phyloP scores from a whole-genome alignment of 106 monocot genomes.

The Dendrobium officinale region DNA sequence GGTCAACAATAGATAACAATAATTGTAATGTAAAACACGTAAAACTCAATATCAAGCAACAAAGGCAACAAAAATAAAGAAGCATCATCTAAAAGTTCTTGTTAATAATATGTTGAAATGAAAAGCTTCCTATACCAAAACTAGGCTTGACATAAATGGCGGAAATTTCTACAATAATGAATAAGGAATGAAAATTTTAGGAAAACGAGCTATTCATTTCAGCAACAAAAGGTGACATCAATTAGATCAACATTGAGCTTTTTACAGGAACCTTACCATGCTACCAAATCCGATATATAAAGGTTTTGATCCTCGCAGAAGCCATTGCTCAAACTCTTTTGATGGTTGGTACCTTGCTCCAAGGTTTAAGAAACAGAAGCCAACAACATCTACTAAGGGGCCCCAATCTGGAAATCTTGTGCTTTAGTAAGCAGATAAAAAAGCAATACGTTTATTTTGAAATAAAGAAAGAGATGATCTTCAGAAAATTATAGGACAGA shows the following conservation, averaged over 20 bases:
- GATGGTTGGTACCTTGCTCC: constrained; percentile 61
- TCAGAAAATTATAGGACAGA: not conserved
- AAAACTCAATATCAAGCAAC: not conserved
- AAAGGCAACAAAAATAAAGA: not conserved
- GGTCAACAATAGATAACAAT: not conserved
- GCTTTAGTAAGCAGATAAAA: constrained; percentile 4
- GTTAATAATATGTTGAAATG: not conserved
- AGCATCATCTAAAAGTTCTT: not conserved
- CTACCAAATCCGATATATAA: constrained; percentile 97
- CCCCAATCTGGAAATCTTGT: constrained; percentile 75
- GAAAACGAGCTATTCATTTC: not conserved
- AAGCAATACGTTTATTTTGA: not conserved
- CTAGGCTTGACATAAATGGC: not conserved
- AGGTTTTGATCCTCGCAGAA: constrained; percentile 65
- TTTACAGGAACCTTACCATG: constrained; percentile 44
- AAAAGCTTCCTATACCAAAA: not conserved
- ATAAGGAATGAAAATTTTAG: not conserved
- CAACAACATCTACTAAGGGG: constrained; percentile 81
- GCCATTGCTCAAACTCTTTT: constrained; percentile 62
- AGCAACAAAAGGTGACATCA: not conserved
- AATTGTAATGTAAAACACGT: not conserved
- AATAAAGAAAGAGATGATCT: not conserved
- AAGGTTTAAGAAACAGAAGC: constrained; percentile 89
- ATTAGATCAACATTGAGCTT: not conserved
- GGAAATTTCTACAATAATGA: not conserved